Evolutionary conservation across 2,329 filamentous ascomycete species (phyloP).

Genomic region (Xylariaceae sp.): DNA sequence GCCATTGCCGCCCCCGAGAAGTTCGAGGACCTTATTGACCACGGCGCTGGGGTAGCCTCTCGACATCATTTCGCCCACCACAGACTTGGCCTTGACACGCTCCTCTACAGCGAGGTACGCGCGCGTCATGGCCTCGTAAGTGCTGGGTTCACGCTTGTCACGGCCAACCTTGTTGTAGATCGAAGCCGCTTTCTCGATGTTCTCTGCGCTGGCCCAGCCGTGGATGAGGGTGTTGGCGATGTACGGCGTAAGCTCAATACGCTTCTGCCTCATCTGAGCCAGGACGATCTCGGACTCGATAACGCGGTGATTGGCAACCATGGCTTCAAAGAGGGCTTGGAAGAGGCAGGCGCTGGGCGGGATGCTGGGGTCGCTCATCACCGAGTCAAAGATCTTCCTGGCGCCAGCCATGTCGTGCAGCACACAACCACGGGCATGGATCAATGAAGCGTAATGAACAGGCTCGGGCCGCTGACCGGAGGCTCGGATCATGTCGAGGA

Average conservation of each 20-base stretch:
- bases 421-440: conserved; percentile 92
- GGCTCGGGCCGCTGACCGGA: conserved; percentile 74
- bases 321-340: conserved; percentile 92
- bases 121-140: conserved; percentile 96
- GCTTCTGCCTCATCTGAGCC: conserved; percentile 62
- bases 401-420: conserved; percentile 85
- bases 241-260: conserved; percentile 86
- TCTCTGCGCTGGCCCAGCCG: conserved; percentile 81
- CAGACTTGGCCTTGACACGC: conserved; percentile 63
- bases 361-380: conserved; percentile 60
- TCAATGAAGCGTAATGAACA: conserved; percentile 90
- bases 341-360: conserved; percentile 79
- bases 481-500: conserved; percentile 70
- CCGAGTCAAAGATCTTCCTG: conserved; percentile 71
- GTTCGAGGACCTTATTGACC: conserved; percentile 85
- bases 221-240: conserved; percentile 98
- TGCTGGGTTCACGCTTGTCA: conserved; percentile 85
- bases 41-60: conserved; percentile 89
- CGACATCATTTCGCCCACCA: conserved; percentile 84
- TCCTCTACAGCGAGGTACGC: conserved; percentile 83
- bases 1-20: conserved; percentile 57
- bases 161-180: conserved; percentile 75
- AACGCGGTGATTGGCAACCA: conserved; percentile 91
- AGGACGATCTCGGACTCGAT: conserved; percentile 68
- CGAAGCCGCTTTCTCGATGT: conserved; percentile 68